Base-by-base conservation (phyloP, 2,329 filamentous ascomycete genomes). In the Exophiala aquamarina region DNA sequence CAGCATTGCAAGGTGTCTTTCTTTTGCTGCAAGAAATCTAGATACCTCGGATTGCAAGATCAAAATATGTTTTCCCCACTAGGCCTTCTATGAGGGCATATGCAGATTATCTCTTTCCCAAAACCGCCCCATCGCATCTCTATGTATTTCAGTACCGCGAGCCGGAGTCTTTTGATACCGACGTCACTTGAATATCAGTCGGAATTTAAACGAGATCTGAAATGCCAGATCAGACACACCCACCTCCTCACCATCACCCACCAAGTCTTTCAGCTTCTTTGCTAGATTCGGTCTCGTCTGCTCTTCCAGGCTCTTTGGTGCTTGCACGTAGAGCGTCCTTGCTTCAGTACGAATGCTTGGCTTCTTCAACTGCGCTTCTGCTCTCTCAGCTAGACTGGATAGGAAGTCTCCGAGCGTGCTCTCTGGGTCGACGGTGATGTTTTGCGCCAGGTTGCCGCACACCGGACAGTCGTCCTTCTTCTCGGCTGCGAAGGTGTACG, bases 401-500 rank as follows among this genome's bases (percentile, higher is more conserved):
- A 97, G 80, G 48, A 97, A 87, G 23, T 94, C 89, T 57, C 86
- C 79, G 28, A 98, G 74, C 0, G 89, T 95, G 62, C 75, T 76
- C 33, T 81, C 77, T 0, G 85, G 79, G 60, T 90, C 79, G 18
- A 94, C 80, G 2, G 79, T 71, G 11, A 97, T 75, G 19, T 86
- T 84, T 42, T 89, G 86, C 3, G 93, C 83, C 48, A 89, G 71
- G 43, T 89, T 87, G 14, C 92, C 91, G 63, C 93, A 98, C 5
- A 97, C 93, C 2, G 93, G 90, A 57, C 93, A 98, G 68, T 97
- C 93, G 13, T 86, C 79, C 68, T 96, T 97, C 73, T 87, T 89
- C 70, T 96, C 86, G 62, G 95, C 90, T 62, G 90, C 85, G 66
- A 97, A 98, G 0, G 93, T 98, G 69, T 95, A 96, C 0, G 93